Conservation (phyloP, 1,284 basidiomycete genomes). For the Amylostereum areolatum region DNA sequence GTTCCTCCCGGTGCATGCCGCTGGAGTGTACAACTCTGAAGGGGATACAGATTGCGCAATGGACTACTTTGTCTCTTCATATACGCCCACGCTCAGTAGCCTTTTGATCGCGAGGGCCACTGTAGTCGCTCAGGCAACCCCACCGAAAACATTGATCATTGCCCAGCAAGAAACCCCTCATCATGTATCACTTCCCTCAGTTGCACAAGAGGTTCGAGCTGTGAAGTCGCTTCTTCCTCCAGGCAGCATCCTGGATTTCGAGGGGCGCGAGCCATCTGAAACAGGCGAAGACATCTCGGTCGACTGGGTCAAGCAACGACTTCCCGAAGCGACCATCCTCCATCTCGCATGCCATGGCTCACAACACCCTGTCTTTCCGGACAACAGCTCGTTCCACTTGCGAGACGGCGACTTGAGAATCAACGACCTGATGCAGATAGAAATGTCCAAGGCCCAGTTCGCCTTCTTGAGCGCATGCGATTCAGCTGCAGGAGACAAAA, state of each 20-base stretch:
- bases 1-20: conserved; percentile 16
- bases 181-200: neutral
- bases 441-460: conserved; percentile 3
- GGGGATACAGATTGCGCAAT: neutral
- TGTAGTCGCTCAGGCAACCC: neutral
- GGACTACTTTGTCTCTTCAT: conserved; percentile 12
- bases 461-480: conserved; percentile 14
- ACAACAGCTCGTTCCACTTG: conserved; percentile 4
- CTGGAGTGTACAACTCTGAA: conserved; percentile 6
- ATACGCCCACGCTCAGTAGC: conserved; percentile 12
- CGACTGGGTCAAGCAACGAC: neutral
- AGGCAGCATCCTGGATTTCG: neutral
- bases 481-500: conserved; percentile 8
- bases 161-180: neutral
- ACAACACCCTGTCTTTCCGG: conserved; percentile 5
- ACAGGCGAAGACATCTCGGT: neutral
- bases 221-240: neutral
- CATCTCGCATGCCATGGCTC: conserved; percentile 13
- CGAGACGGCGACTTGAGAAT: neutral
- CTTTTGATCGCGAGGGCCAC: neutral
- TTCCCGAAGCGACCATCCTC: neutral
- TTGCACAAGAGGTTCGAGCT: neutral
- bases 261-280: neutral
- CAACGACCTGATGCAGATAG: neutral
- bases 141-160: neutral